Conservation (phyloP, 345 rosid species). For the Mallotus nudiflorus region DNA sequence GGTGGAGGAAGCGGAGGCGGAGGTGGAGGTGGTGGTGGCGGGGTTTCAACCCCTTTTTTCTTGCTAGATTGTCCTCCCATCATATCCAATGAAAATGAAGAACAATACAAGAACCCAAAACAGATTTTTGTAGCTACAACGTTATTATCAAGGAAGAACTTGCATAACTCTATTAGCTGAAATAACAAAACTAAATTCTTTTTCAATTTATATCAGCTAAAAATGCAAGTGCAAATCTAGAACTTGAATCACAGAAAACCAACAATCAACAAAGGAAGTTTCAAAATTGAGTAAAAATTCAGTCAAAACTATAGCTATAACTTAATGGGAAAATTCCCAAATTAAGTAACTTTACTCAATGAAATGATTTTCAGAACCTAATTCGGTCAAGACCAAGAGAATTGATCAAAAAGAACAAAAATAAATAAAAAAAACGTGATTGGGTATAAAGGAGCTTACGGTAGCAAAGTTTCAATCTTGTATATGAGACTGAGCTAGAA, state of each 20-base stretch:
- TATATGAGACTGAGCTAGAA: neutral
- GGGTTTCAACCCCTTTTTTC: constrained; percentile 16
- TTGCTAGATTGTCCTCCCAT: constrained; percentile 55
- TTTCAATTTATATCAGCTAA: too few species aligned
- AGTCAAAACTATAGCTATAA: neutral
- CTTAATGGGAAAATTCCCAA: neutral
- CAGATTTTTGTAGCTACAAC: neutral
- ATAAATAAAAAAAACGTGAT: neutral
- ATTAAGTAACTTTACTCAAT: neutral
- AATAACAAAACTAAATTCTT: constrained; percentile 5
- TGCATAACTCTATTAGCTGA: neutral
- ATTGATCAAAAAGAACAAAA: constrained; percentile 5
- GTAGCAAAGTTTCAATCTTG: neutral
- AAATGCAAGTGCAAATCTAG: neutral
- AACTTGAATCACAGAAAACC: neutral
- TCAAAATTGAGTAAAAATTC: neutral
- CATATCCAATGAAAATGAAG: constrained; percentile 23
- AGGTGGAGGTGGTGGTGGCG: constrained; percentile 38
- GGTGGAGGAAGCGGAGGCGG: constrained; percentile 33
- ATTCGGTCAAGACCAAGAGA: neutral
- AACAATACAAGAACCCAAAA: neutral
- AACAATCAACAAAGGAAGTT: neutral
- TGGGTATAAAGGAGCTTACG: constrained; percentile 2
- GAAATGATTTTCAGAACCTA: constrained; percentile 1
- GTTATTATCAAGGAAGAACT: neutral